A percentile compares a stretch with the other conserved stretches of the same genome.
Evolutionary conservation across 441 rosid species (phyloP).

Genomic region (Euphorbia schlechtendalii): DNA sequence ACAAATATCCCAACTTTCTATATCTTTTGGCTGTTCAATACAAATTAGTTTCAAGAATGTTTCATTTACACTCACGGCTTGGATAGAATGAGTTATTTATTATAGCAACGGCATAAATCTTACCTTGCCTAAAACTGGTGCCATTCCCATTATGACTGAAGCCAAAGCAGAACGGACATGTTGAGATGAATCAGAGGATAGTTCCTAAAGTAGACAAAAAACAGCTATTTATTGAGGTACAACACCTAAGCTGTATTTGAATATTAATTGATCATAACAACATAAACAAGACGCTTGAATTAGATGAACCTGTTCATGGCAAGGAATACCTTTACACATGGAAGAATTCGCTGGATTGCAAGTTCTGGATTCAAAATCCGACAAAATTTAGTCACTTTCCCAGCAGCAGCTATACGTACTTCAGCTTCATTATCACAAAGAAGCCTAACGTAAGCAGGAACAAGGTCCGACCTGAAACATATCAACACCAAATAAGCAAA

Average conservation of each 20-base stretch:
- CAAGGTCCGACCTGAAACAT: constrained; percentile 59
- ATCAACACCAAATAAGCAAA: constrained; percentile 10
- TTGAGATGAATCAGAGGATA: constrained; percentile 94
- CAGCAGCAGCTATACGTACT: constrained; percentile 98
- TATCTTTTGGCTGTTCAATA: background rate
- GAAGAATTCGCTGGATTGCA: constrained; percentile 76
- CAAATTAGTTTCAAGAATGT: background rate
- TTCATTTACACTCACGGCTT: background rate
- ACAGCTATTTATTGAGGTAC: background rate
- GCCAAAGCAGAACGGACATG: constrained; percentile 98
- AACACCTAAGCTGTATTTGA: background rate
- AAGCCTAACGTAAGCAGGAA: constrained; percentile 86
- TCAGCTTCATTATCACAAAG: constrained; percentile 98
- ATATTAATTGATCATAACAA: background rate
- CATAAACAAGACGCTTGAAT: background rate
- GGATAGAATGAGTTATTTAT: background rate
- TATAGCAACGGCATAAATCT: constrained; percentile 12
- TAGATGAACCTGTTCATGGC: constrained; percentile 9
- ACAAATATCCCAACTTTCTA: background rate
- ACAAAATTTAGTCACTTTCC: constrained; percentile 85
- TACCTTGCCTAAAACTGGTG: constrained; percentile 94
- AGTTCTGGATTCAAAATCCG: constrained; percentile 81
- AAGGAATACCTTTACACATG: constrained; percentile 70
- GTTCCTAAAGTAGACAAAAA: constrained; percentile 46
- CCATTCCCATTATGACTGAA: constrained; percentile 99